Percentiles rank a stretch among this genome's conserved stretches.
phyloP scores from a whole-genome alignment of 306 rosid species.

The Vigna radiata region DNA sequence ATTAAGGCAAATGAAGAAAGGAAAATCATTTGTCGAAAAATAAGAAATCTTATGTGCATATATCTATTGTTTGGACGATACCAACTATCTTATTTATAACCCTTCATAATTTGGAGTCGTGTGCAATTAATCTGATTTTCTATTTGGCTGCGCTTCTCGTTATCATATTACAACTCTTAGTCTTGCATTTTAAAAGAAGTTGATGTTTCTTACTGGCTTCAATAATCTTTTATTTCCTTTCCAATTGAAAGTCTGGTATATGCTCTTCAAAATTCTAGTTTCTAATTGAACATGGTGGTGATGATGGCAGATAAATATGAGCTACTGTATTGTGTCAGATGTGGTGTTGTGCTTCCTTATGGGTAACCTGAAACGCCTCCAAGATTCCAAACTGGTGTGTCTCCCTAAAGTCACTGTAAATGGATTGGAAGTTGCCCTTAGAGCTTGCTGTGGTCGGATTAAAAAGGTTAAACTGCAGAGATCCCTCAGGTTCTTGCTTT shows the following conservation, averaged over 20 bases:
- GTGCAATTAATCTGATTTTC: background rate
- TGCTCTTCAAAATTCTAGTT: conserved; percentile 23
- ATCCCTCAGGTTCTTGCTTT: conserved; percentile 56
- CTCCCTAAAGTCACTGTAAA: conserved; percentile 54
- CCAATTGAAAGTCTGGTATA: conserved; percentile 12
- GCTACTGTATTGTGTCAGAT: conserved; percentile 65
- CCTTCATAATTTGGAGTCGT: background rate
- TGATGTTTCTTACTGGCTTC: conserved; percentile 24
- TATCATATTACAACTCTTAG: background rate
- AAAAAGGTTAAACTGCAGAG: conserved; percentile 64
- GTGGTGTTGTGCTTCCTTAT: conserved; percentile 61
- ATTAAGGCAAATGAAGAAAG: background rate
- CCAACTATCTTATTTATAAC: background rate
- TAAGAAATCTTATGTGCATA: background rate
- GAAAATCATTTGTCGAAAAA: conserved; percentile 1
- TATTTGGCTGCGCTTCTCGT: too few relatives aligned
- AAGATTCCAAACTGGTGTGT: conserved; percentile 67
- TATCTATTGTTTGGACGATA: background rate
- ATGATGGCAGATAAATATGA: conserved; percentile 67
- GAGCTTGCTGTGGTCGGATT: conserved; percentile 57
- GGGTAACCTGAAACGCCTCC: conserved; percentile 71
- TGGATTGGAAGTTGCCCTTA: conserved; percentile 70
- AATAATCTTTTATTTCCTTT: background rate
- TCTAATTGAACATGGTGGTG: conserved; percentile 36
- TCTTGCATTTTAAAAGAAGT: background rate